These are phyloP conservation scores for Tuber borchii DNA, from an alignment of 495 filamentous ascomycete genomes.

Conservation along the genomic window DNA sequence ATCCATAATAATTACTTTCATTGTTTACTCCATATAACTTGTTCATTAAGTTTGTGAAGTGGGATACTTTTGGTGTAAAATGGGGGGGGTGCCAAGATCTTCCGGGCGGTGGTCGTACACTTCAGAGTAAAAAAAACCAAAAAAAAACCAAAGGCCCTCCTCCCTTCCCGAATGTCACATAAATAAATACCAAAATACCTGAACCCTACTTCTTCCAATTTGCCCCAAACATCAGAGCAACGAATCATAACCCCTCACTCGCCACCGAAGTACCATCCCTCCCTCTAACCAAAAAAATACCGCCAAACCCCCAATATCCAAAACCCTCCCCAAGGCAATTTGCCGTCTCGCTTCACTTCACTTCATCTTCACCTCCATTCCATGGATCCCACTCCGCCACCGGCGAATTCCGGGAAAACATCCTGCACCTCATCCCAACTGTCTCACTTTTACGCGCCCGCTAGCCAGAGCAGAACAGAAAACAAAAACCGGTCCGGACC, in stretches of 20 bases:
- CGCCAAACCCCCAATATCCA: neutral
- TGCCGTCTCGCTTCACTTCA: neutral
- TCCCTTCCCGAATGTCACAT: neutral
- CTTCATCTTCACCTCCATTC: neutral
- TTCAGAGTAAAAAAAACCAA: too few relatives aligned
- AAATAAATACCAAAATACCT: neutral
- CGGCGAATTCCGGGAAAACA: neutral
- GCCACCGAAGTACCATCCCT: neutral
- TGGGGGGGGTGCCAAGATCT: too few relatives aligned
- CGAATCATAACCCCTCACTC: slow-evolving; percentile 1
- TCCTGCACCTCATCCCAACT: neutral
- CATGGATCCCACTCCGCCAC: neutral
- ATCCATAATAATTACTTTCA: too few relatives aligned
- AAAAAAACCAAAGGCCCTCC: too few relatives aligned
- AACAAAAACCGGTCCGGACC: neutral
- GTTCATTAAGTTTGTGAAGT: too few relatives aligned
- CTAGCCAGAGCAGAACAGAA: too few relatives aligned
- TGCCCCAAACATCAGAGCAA: neutral
- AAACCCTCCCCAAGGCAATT: neutral
- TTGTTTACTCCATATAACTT: too few relatives aligned
- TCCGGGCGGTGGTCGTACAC: too few relatives aligned
- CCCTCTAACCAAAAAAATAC: neutral
- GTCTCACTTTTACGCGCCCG: slow-evolving; percentile 1
- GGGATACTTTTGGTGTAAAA: too few relatives aligned
- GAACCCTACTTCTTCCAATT: neutral